Evolutionary conservation across 2,329 filamentous ascomycete species (phyloP), one percentile per base, ranked within the genome.

Genomic region (Teratosphaeria pseudoeucalypti): DNA sequence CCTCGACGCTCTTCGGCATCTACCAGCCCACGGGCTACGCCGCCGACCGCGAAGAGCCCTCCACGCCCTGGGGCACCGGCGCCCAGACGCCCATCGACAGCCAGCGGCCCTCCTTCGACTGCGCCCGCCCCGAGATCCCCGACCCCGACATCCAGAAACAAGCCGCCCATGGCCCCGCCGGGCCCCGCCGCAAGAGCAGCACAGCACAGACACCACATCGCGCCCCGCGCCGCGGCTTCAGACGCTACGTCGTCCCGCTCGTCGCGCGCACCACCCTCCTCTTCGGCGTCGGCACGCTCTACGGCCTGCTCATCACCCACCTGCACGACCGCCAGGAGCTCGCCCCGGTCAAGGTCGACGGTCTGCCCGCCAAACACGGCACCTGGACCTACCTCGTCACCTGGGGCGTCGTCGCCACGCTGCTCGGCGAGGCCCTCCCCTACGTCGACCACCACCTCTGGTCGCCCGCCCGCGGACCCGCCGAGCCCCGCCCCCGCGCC

Each of bases 1-100:
- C 89, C 10, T 92, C 90, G 2, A 96, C 94, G 0, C 82, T 99
- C 5, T 89, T 88, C 66, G 92, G 94, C 58, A 99, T 99, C 68
- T 99, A 95, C 78, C 86, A 85, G 11, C 85, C 85, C 6, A 83
- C 83, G 0, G 80, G 81, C 34, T 82, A 82, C 53, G 74, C 74
- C 63, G 75, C 81, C 78, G 58, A 67, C 68, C 61, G 83, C 84
- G 64, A 85, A 86, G 62, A 68, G 49, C 52, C 56, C n/a, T 61
- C 49, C 23, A 72, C 70, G 29, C 90, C 90, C 2, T 94, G 87
- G 86, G 89, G 87, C 27, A 88, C 85, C 0, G 90, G 89, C 39
- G 83, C 87, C 34, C 83, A 89, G 70, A 89, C 88, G 0, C 89
- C 89, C 2, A 69, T 71, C 19, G 66, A 67, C 27, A 65, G 65